Evolutionary conservation across 2,329 filamentous ascomycete species (phyloP).

Genomic region (Talaromyces verruculosus): DNA sequence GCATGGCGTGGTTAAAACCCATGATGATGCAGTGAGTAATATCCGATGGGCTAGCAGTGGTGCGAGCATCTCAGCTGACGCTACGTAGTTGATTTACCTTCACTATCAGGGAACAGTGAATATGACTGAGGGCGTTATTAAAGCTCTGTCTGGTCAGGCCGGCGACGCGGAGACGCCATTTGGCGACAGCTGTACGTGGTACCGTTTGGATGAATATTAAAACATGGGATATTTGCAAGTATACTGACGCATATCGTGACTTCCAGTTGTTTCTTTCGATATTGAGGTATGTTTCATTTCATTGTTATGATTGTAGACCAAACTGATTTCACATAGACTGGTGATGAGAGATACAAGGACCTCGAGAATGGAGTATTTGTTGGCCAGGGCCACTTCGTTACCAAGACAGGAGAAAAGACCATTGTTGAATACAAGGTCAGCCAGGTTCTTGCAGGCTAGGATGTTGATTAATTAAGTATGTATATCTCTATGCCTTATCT

Average conservation of each 20-base stretch:
- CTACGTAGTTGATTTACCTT: conserved; percentile 37
- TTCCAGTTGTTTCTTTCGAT: conserved; percentile 37
- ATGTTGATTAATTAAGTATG: not conserved
- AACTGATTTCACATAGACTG: conserved; percentile 33
- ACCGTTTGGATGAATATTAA: not conserved
- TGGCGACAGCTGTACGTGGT: conserved; percentile 42
- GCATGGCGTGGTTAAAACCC: conserved; percentile 37
- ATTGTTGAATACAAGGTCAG: conserved; percentile 47
- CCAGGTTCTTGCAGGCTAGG: conserved; percentile 34
- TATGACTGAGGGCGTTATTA: conserved; percentile 34
- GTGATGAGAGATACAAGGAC: conserved; percentile 43
- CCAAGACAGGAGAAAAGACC: conserved; percentile 37
- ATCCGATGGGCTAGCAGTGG: not conserved
- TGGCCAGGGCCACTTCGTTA: conserved; percentile 42
- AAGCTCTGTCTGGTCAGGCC: conserved; percentile 35
- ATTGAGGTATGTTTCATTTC: conserved; percentile 34
- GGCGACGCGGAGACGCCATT: conserved; percentile 39
- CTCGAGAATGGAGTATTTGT: conserved; percentile 45
- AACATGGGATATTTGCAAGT: not conserved
- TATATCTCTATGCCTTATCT: not conserved
- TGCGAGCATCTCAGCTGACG: not conserved
- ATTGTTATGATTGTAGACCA: not conserved
- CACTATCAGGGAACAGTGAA: conserved; percentile 44
- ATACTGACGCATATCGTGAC: not conserved
- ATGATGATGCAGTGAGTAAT: conserved; percentile 32